A percentile compares a stretch with the other conserved stretches of the same genome.
Evolutionary conservation across 1,139 yeast species (phyloP).

Genomic region (Debaryomyces subglobosus): DNA sequence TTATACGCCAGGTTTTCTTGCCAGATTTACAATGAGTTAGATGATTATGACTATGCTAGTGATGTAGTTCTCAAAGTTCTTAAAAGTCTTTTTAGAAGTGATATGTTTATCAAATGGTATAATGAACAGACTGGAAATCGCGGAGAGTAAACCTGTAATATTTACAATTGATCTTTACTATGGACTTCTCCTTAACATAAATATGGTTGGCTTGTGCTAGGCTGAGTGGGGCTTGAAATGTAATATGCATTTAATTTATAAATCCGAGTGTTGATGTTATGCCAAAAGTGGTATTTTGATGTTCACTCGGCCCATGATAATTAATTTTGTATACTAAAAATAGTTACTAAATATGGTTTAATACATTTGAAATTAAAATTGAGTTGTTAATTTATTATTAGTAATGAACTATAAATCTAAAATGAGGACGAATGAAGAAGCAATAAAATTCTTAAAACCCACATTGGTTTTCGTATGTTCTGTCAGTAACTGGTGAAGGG

Average conservation of each 20-base stretch:
- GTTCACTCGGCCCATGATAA: neutral
- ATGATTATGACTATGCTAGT: slow-evolving; percentile 53
- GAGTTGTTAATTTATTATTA: neutral
- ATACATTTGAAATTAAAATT: neutral
- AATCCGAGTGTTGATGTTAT: neutral
- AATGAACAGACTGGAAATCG: neutral
- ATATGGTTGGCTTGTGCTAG: neutral
- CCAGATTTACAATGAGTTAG: slow-evolving; percentile 59
- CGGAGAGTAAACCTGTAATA: neutral
- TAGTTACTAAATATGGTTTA: neutral
- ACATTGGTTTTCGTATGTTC: slow-evolving; percentile 75
- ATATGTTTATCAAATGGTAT: neutral
- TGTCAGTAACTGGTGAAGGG: slow-evolving; percentile 74
- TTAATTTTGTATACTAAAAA: neutral
- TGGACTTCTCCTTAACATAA: too few relatives aligned
- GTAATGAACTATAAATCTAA: neutral
- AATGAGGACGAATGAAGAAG: neutral
- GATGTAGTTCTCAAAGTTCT: slow-evolving; percentile 18
- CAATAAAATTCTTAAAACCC: slow-evolving; percentile 22
- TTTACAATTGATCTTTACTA: neutral
- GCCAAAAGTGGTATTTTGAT: neutral
- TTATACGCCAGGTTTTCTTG: slow-evolving; percentile 58
- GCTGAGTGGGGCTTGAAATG: neutral
- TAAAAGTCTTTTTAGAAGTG: neutral
- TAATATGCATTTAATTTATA: neutral